Evolutionary conservation across 805 yeast species (phyloP).

Genomic region (Saccharomycopsis amapae): DNA sequence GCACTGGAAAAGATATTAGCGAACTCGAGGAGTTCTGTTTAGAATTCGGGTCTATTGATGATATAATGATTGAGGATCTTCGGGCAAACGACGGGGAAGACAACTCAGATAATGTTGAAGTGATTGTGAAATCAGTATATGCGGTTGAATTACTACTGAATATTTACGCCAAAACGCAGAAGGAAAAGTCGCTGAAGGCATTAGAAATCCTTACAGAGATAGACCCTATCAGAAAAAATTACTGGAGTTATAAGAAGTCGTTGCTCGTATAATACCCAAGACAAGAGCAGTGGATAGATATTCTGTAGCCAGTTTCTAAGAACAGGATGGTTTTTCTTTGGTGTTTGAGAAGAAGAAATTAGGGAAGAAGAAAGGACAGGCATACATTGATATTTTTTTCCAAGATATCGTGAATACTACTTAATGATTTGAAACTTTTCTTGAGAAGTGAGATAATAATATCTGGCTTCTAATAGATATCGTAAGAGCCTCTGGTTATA

Average conservation of each 20-base stretch:
- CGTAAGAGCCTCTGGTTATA: no score
- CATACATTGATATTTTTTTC: no score
- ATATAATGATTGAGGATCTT: constrained; percentile 22
- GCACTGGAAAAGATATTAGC: constrained; percentile 26
- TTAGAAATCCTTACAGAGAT: constrained; percentile 47
- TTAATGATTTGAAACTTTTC: no score
- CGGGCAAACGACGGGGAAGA: constrained; percentile 21
- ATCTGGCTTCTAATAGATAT: no score
- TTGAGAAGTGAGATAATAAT: no score
- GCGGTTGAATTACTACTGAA: constrained; percentile 61
- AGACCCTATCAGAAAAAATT: constrained; percentile 56
- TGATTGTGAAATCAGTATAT: constrained; percentile 39
- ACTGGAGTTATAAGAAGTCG: constrained; percentile 43
- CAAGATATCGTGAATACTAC: no score
- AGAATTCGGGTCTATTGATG: constrained; percentile 32
- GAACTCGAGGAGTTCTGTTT: constrained; percentile 41
- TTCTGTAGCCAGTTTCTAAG: no score
- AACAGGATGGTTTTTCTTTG: no score
- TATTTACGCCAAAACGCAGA: constrained; percentile 33
- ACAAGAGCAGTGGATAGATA: no score
- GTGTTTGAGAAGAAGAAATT: no score
- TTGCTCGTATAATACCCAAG: no score
- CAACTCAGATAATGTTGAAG: constrained; percentile 23
- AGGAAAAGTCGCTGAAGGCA: constrained; percentile 34
- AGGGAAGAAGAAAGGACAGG: no score